These are phyloP conservation scores for Ilyonectria mors-panacis DNA, from an alignment of 2,329 filamentous ascomycete genomes.

Conservation along the genomic window DNA sequence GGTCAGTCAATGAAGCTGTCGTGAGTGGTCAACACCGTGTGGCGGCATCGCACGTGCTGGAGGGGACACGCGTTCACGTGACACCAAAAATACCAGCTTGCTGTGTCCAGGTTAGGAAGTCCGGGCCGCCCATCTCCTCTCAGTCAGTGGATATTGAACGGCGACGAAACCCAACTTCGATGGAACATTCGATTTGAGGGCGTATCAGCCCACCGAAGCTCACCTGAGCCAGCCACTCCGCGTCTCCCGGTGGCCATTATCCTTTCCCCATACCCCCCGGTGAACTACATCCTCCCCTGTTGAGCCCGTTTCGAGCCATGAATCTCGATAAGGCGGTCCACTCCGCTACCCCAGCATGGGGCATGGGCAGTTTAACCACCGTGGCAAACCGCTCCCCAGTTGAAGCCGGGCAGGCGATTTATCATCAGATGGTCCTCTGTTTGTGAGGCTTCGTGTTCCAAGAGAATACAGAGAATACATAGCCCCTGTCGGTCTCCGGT, in stretches of 20 bases:
- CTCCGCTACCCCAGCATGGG: constrained; percentile 27
- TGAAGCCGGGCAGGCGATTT: constrained; percentile 31
- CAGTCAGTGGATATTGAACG: constrained; percentile 6
- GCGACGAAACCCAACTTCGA: constrained; percentile 27
- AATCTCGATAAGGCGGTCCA: constrained; percentile 39
- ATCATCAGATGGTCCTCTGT: constrained; percentile 24
- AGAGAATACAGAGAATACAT: constrained; percentile 6
- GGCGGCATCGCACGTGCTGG: constrained; percentile 15
- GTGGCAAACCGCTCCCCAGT: constrained; percentile 27
- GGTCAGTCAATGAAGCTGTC: constrained; percentile 36
- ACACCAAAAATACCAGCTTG: background rate
- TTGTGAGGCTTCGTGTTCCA: constrained; percentile 3
- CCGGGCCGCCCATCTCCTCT: constrained; percentile 15
- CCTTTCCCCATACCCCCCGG: constrained; percentile 10
- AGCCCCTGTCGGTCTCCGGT: background rate
- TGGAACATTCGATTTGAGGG: constrained; percentile 38
- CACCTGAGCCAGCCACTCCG: constrained; percentile 31
- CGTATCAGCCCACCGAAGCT: constrained; percentile 33
- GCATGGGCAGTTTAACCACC: constrained; percentile 29
- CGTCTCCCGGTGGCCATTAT: constrained; percentile 10
- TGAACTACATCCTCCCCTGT: constrained; percentile 18
- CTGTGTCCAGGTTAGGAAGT: constrained; percentile 22
- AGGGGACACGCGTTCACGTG: constrained; percentile 40
- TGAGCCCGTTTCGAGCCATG: constrained; percentile 25
- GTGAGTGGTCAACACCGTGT: constrained; percentile 32